Base-by-base conservation (phyloP, 108 stramenopile genomes). In the Aureococcus anophagefferens region DNA sequence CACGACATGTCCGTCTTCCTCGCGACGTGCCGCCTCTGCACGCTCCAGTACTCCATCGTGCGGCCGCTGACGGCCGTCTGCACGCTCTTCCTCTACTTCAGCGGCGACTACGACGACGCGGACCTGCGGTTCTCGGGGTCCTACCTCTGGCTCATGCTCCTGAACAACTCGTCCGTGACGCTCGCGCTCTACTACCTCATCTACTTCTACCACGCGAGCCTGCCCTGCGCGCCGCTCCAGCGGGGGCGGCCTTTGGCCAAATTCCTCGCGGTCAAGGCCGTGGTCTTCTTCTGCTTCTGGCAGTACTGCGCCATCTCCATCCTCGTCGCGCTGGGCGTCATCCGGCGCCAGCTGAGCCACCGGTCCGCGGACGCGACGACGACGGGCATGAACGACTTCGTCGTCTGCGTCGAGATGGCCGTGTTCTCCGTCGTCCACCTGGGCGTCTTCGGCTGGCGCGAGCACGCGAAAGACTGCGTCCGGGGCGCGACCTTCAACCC, bases 221-320 rank as follows among this genome's bases (percentile, higher is more conserved):
- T 73, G 31, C 31, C 75, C 14, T 59, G 51, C 25, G 51, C 4
- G 51, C 67, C 78, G 30, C 74, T 84, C 33, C 69, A 78, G 44
- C 74, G 74, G 29, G 78, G 74, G 77, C 44, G 68, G 30, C 83
- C 83, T 0, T 32, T 84, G 0, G 46, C 75, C 36, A 84, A 84
- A 77, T 84, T 84, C 15, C 35, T 80, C 17, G 78, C 82, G 13
- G 80, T 84, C 44, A 84, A 84, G 68, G 68, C 35, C 40, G 79
- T 85, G 18, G 81, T 85, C 25, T 83, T 83, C 51, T 81, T 84
- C 71, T 79, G 70, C 65, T 85, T 81, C 79, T 85, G 84, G 84
- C 84, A 85, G 35, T 72, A 3, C 51, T 9, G 4, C 7, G 14
- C 13, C 51, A 59, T 59, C 51, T 25, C 14, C 21, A 1, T 59